Percentiles rank a stretch among this genome's conserved stretches.
Conservation (phyloP, 768 basidiomycete genomes). For the Antrodiella citrinella region DNA sequence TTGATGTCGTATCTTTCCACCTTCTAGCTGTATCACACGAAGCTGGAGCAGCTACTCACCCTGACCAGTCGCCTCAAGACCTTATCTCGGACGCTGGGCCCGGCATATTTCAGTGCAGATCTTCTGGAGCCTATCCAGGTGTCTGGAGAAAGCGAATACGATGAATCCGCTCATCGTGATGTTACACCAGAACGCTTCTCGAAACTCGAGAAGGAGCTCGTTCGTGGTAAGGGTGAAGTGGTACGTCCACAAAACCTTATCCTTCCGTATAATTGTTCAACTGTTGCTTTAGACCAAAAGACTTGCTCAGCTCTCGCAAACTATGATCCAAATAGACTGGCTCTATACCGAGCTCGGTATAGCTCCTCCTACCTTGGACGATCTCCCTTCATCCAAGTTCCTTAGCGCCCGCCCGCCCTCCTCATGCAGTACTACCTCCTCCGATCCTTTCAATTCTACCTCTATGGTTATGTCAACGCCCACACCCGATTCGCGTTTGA, state of each 20-base stretch:
- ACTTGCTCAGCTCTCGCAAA: conserved; percentile 49
- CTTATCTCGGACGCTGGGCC: conserved; percentile 53
- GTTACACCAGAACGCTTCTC: conserved; percentile 77
- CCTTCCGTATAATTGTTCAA: background rate
- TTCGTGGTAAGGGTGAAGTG: conserved; percentile 80
- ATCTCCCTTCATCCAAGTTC: conserved; percentile 25
- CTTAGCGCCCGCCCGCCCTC: conserved; percentile 25
- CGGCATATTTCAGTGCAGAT: conserved; percentile 50
- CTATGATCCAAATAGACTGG: conserved; percentile 75
- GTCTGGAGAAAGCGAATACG: conserved; percentile 32
- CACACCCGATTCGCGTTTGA: conserved; percentile 25
- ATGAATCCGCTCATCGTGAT: conserved; percentile 43
- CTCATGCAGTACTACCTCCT: conserved; percentile 18
- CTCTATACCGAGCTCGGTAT: conserved; percentile 79
- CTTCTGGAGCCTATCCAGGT: conserved; percentile 40
- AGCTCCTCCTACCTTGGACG: conserved; percentile 46
- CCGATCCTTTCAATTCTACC: conserved; percentile 30
- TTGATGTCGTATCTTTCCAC: conserved; percentile 1
- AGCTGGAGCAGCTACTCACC: conserved; percentile 66
- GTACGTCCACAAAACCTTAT: conserved; percentile 33
- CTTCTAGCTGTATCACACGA: conserved; percentile 63
- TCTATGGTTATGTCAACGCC: conserved; percentile 25
- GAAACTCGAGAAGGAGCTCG: conserved; percentile 76
- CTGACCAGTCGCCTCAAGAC: conserved; percentile 56
- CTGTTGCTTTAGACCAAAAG: conserved; percentile 49